These are phyloP conservation scores for Gossypium thurberi DNA, from an alignment of 345 rosid genomes.

Conservation along the genomic window DNA sequence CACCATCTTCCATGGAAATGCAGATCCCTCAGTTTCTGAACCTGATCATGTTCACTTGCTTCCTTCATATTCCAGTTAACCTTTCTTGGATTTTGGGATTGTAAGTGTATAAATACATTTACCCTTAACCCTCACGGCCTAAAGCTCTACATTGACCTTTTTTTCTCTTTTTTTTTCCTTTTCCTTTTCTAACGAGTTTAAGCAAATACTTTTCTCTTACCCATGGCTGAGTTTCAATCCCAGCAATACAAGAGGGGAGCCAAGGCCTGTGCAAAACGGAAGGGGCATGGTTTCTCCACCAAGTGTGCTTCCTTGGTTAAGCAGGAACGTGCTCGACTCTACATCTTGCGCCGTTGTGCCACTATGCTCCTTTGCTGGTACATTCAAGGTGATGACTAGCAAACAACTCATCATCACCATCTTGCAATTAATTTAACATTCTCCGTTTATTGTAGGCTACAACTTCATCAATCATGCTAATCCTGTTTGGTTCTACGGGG, in stretches of 20 bases:
- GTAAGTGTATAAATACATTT: constrained; percentile 27
- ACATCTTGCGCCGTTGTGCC: constrained; percentile 68
- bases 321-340: constrained; percentile 63
- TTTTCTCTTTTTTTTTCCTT: not conserved
- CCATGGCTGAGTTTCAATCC: constrained; percentile 32
- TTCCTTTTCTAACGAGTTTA: not conserved
- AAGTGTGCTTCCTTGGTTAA: constrained; percentile 62
- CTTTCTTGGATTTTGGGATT: constrained; percentile 19
- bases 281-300: constrained; percentile 47
- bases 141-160: constrained; percentile 47
- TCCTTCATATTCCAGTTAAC: constrained; percentile 31
- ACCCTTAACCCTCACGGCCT: constrained; percentile 13
- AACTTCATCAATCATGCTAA: not conserved
- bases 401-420: not conserved
- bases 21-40: constrained; percentile 43
- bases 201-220: not conserved
- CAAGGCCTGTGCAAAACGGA: constrained; percentile 22
- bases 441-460: not conserved
- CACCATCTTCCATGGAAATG: constrained; percentile 36
- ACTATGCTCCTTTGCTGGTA: constrained; percentile 79
- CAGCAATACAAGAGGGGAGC: constrained; percentile 13
- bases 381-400: constrained; percentile 54
- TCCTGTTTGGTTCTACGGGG: constrained; percentile 12
- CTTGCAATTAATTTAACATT: not conserved
- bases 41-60: constrained; percentile 49